Percentiles rank a stretch among this genome's conserved stretches.
phyloP scores from a whole-genome alignment of 2,329 filamentous ascomycete species.

The Gaeumannomyces sp. region DNA sequence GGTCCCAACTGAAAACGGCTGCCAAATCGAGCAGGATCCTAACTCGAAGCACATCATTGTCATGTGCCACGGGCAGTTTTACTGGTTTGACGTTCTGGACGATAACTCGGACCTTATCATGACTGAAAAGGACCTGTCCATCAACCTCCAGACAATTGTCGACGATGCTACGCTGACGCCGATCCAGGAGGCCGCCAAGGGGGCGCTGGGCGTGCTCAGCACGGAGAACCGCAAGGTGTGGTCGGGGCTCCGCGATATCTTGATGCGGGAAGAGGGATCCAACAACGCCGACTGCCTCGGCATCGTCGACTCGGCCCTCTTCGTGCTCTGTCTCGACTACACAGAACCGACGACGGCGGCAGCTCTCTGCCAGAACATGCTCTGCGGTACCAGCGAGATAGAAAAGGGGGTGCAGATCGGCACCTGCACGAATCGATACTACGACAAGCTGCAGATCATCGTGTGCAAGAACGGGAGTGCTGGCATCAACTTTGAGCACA shows the following conservation, averaged over 20 bases:
- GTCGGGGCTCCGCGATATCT: constrained; percentile 82
- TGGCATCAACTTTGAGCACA: constrained; percentile 99
- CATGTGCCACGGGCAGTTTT: constrained; percentile 90
- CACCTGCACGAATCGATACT: constrained; percentile 97
- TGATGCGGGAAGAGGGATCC: constrained; percentile 78
- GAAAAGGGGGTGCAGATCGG: constrained; percentile 93
- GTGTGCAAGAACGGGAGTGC: constrained; percentile 98
- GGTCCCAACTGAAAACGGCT: constrained; percentile 89
- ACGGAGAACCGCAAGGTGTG: constrained; percentile 96
- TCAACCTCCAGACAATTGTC: constrained; percentile 88
- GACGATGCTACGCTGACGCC: constrained; percentile 86
- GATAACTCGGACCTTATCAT: constrained; percentile 94
- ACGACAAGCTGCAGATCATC: constrained; percentile 98
- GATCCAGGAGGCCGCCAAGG: constrained; percentile 92
- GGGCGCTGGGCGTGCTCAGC: constrained; percentile 84
- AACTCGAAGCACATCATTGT: constrained; percentile 91
- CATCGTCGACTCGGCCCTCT: constrained; percentile 90
- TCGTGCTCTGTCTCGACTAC: constrained; percentile 88
- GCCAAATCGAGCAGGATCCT: constrained; percentile 91
- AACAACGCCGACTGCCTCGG: constrained; percentile 96
- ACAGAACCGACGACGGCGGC: constrained; percentile 76
- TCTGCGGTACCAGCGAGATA: constrained; percentile 88
- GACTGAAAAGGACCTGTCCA: constrained; percentile 86
- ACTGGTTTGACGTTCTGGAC: constrained; percentile 98
- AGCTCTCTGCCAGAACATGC: constrained; percentile 95